Percentiles rank a stretch among this genome's conserved stretches.
Evolutionary conservation across 2,329 filamentous ascomycete species (phyloP).

Genomic region (Talaromyces sp.): DNA sequence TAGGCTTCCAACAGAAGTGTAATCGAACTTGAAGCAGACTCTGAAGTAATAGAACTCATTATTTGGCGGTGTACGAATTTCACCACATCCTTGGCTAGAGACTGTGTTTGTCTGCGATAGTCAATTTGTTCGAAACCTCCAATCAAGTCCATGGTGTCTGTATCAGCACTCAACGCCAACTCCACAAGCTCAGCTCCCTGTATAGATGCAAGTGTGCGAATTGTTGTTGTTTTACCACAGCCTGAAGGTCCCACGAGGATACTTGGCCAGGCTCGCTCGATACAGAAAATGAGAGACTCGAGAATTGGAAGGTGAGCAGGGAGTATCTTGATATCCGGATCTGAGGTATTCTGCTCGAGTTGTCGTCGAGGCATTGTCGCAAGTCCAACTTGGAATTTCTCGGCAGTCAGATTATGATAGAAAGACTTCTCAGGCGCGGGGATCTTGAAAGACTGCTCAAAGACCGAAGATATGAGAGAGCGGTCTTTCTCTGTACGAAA

Average conservation of each 20-base stretch:
- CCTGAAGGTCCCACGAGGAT: slow-evolving; percentile 85
- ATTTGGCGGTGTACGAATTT: slow-evolving; percentile 51
- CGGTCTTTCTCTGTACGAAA: slow-evolving; percentile 75
- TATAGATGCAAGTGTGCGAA: slow-evolving; percentile 76
- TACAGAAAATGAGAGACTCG: slow-evolving; percentile 82
- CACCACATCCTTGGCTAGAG: slow-evolving; percentile 56
- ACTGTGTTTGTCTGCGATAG: slow-evolving; percentile 68
- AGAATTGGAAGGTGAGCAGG: slow-evolving; percentile 62
- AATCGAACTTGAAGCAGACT: slow-evolving; percentile 25
- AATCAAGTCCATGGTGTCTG: slow-evolving; percentile 95
- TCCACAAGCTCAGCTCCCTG: slow-evolving; percentile 74
- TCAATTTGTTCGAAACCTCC: slow-evolving; percentile 96
- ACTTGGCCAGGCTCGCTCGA: slow-evolving; percentile 83
- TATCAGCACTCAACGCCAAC: slow-evolving; percentile 88
- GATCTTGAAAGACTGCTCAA: slow-evolving; percentile 61
- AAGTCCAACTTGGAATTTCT: slow-evolving; percentile 75
- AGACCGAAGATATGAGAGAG: slow-evolving; percentile 63
- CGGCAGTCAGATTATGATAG: slow-evolving; percentile 67
- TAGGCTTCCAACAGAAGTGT: slow-evolving; percentile 34
- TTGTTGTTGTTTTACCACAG: slow-evolving; percentile 77
- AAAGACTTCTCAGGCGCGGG: slow-evolving; percentile 57
- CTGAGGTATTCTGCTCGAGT: slow-evolving; percentile 37
- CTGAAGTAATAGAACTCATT: slow-evolving; percentile 31
- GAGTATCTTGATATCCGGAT: slow-evolving; percentile 36
- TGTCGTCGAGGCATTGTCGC: slow-evolving; percentile 65